phyloP scores from a whole-genome alignment of 2,329 filamentous ascomycete genomes.

The Xenoacremonium recifei region DNA sequence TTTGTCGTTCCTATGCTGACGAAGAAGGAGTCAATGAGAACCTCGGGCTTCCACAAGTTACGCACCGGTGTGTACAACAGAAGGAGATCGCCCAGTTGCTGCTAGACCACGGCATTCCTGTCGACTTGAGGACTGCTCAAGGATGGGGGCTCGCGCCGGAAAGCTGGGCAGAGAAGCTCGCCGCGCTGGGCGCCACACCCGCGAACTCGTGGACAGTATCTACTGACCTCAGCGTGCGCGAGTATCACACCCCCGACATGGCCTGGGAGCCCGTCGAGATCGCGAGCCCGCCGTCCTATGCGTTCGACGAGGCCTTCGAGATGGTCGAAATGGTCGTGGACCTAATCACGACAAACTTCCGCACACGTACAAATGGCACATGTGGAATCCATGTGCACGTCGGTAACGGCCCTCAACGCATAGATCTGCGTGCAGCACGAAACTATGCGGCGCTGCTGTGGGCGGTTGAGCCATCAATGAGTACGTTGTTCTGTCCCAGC shows the following conservation, averaged over 20 bases:
- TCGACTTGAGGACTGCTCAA: no score
- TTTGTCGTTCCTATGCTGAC: conserved; percentile 1
- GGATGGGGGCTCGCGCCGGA: no score
- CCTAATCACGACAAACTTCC: conserved; percentile 28
- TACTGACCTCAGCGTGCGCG: conserved; percentile 3
- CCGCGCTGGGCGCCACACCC: background rate
- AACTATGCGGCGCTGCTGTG: conserved; percentile 32
- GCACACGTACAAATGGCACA: conserved; percentile 30
- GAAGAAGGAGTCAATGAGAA: background rate
- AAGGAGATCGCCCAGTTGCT: background rate
- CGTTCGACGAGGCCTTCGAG: conserved; percentile 23
- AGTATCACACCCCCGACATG: background rate
- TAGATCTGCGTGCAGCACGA: conserved; percentile 26
- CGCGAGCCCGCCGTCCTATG: conserved; percentile 32
- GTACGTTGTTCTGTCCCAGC: conserved; percentile 33
- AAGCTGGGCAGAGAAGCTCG: background rate
- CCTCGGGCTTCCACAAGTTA: background rate
- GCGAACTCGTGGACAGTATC: conserved; percentile 9
- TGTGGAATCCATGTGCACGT: conserved; percentile 39
- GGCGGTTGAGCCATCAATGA: conserved; percentile 35
- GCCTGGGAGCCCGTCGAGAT: conserved; percentile 30
- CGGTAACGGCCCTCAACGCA: conserved; percentile 30
- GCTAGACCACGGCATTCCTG: background rate
- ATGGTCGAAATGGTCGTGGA: conserved; percentile 31
- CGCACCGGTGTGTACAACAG: background rate